Conservation (phyloP, 345 rosid genomes). For the Cardamine resedifolia region DNA sequence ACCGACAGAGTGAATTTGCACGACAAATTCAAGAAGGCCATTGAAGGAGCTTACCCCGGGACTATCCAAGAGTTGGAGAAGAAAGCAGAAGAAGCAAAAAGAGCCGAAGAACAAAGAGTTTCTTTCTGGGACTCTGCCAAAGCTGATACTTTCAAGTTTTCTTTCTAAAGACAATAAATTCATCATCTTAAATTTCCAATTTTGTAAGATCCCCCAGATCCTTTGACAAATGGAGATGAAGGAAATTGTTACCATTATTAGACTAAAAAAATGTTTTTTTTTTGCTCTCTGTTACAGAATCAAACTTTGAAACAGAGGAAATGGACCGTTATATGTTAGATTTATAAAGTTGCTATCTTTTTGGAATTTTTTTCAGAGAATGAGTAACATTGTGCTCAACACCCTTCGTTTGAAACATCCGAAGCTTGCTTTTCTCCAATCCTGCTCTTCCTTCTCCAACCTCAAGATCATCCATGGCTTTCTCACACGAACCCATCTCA, state of each 20-base stretch:
- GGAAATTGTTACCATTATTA: neutral
- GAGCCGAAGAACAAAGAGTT: conserved; percentile 51
- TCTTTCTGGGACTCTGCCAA: conserved; percentile 88
- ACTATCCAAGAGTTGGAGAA: conserved; percentile 50
- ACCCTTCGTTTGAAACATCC: conserved; percentile 55
- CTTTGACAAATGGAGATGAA: neutral
- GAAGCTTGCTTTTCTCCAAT: conserved; percentile 54
- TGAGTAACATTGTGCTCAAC: conserved; percentile 44
- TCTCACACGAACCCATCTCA: conserved; percentile 56
- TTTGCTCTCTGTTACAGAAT: neutral
- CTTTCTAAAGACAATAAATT: conserved; percentile 43
- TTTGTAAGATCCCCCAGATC: neutral
- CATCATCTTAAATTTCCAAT: neutral
- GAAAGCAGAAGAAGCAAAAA: conserved; percentile 61
- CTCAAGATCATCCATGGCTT: conserved; percentile 68
- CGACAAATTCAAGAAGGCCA: conserved; percentile 68
- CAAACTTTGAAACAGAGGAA: neutral
- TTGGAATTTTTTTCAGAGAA: neutral
- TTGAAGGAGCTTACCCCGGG: conserved; percentile 64
- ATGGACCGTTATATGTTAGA: conserved; percentile 7
- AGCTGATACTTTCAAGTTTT: conserved; percentile 77
- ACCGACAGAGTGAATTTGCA: conserved; percentile 74
- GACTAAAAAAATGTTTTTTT: neutral
- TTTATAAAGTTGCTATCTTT: conserved; percentile 3
- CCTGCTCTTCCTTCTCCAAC: conserved; percentile 49